A percentile compares a stretch with the other conserved stretches of the same genome.
Evolutionary conservation across 2,329 filamentous ascomycete genomes (phyloP).

Genomic region (Diplodia corticola): DNA sequence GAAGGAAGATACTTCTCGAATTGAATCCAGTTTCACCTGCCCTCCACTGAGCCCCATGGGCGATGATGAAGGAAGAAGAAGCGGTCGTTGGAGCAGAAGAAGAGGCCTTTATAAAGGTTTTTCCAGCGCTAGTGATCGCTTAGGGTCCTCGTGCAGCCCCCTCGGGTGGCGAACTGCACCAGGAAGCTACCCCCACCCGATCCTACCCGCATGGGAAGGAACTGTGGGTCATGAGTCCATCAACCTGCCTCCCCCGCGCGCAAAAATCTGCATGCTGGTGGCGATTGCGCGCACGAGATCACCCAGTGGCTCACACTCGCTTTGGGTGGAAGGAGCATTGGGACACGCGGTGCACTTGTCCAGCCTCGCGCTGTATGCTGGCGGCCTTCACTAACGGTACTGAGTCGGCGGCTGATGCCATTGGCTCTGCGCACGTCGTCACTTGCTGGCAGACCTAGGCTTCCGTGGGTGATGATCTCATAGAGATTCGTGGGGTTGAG

Average conservation of each 20-base stretch:
- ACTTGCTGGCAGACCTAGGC: background rate
- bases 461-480: background rate
- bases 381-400: background rate
- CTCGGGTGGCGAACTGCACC: too few species aligned
- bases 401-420: background rate
- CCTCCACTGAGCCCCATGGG: too few species aligned
- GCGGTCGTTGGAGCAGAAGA: background rate
- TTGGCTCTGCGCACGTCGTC: background rate
- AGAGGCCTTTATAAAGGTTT: background rate
- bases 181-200: too few species aligned
- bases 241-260: too few species aligned
- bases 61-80: background rate
- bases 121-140: background rate
- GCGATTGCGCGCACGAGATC: background rate
- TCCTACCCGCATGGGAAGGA: too few species aligned
- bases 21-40: too few species aligned
- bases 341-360: background rate
- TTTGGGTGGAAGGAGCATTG: background rate
- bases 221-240: too few species aligned
- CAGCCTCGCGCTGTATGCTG: background rate
- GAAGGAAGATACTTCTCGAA: too few species aligned
- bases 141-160: background rate
- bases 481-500: background rate
- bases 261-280: too few species aligned
- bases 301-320: background rate